phyloP scores from a whole-genome alignment of 2,329 filamentous ascomycete genomes.

The Ophiostoma novo-ulmi region DNA sequence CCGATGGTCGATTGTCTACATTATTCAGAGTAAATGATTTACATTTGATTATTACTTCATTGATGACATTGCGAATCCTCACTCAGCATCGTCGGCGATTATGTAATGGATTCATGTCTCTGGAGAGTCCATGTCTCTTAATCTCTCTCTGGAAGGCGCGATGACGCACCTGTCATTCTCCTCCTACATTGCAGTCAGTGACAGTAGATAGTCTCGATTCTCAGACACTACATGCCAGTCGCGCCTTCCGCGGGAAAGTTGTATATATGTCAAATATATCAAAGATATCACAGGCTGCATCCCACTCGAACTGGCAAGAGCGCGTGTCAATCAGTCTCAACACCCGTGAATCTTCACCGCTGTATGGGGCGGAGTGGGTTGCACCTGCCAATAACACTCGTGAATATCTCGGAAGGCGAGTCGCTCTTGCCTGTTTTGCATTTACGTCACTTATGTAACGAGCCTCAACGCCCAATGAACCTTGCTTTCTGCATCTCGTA shows the following conservation, averaged over 20 bases:
- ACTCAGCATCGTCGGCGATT: neutral
- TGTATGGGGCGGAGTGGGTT: constrained; percentile 2
- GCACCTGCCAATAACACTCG: neutral
- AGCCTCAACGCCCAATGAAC: neutral
- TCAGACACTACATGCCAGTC: neutral
- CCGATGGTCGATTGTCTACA: neutral
- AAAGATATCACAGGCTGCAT: neutral
- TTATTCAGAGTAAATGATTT: neutral
- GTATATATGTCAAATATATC: neutral
- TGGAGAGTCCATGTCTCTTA: neutral
- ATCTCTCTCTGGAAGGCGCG: neutral
- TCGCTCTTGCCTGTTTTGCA: constrained; percentile 2
- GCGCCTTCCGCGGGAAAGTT: neutral
- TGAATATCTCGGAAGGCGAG: neutral
- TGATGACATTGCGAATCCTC: neutral
- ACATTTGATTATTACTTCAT: neutral
- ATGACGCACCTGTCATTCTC: constrained; percentile 21
- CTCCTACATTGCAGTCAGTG: neutral
- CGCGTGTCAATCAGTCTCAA: neutral
- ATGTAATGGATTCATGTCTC: neutral
- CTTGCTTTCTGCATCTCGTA: neutral
- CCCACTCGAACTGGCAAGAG: neutral
- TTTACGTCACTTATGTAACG: constrained; percentile 2
- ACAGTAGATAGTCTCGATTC: neutral
- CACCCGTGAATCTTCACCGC: neutral